Percentiles rank a stretch among this genome's conserved stretches.
Conservation (phyloP, 371 early-diverging fungal species). For the Chytridiales sp. region DNA sequence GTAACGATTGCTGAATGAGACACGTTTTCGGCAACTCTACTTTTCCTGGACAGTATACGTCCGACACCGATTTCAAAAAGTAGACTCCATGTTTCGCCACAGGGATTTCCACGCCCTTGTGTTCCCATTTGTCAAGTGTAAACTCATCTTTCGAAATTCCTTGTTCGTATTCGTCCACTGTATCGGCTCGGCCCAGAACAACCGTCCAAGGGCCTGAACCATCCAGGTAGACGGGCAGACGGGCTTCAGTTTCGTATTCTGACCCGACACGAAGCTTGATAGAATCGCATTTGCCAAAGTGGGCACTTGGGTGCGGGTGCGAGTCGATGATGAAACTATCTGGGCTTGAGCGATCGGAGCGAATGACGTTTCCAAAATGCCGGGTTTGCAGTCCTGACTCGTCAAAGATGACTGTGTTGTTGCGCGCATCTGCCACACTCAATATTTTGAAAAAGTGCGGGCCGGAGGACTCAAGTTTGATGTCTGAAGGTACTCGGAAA, state of each 20-base stretch:
- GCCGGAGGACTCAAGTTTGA: conserved; percentile 29
- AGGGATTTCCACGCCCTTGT: background rate
- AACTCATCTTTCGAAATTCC: conserved; percentile 5
- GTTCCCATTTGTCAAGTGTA: background rate
- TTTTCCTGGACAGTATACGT: conserved; percentile 38
- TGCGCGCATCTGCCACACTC: conserved; percentile 38
- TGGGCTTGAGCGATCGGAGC: conserved; percentile 11
- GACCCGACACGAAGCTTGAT: conserved; percentile 29
- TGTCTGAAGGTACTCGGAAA: conserved; percentile 6
- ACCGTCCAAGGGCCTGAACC: conserved; percentile 32
- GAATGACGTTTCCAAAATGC: conserved; percentile 1
- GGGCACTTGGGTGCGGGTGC: conserved; percentile 33
- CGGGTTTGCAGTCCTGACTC: background rate
- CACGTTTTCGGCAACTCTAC: conserved; percentile 30
- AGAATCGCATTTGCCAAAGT: conserved; percentile 34
- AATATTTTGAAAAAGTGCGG: conserved; percentile 31
- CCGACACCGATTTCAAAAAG: conserved; percentile 28
- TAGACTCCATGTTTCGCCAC: conserved; percentile 38
- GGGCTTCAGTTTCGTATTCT: conserved; percentile 1
- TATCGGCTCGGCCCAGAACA: conserved; percentile 4
- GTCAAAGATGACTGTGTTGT: conserved; percentile 41
- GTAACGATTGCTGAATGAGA: conserved; percentile 34
- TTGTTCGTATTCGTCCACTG: conserved; percentile 11
- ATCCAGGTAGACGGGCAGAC: conserved; percentile 27
- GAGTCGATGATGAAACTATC: conserved; percentile 37